Conservation (phyloP, 2,329 filamentous ascomycete genomes). For the Diaporthe sp. region DNA sequence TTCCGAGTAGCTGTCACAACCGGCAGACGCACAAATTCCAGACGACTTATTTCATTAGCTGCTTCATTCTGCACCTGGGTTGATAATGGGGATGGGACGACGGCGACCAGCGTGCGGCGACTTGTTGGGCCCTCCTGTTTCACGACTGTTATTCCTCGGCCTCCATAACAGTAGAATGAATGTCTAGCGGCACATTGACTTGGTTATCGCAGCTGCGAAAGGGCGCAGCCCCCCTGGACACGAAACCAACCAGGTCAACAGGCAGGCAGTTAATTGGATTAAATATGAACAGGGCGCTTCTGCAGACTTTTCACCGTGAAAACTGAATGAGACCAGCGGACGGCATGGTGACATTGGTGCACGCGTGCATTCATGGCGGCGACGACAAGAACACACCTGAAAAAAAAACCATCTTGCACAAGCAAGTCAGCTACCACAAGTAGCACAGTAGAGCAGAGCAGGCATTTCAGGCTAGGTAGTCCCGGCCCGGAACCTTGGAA, state of each 20-base stretch:
- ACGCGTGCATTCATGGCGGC: neutral
- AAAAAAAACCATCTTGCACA: slow-evolving; percentile 19
- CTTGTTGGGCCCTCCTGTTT: slow-evolving; percentile 28
- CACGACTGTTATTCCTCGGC: slow-evolving; percentile 1
- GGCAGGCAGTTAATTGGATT: neutral
- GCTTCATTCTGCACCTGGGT: slow-evolving; percentile 17
- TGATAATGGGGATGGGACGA: neutral
- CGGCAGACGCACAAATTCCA: slow-evolving; percentile 8
- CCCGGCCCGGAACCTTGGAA: slow-evolving; percentile 23
- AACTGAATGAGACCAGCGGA: neutral
- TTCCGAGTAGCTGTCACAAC: slow-evolving; percentile 31
- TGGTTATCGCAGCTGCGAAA: neutral
- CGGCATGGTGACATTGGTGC: slow-evolving; percentile 9
- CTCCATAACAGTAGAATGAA: neutral
- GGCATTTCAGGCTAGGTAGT: slow-evolving; percentile 11
- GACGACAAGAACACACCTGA: neutral
- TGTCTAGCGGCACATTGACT: neutral
- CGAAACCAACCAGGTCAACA: neutral
- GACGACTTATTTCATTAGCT: slow-evolving; percentile 14
- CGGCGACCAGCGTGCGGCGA: neutral
- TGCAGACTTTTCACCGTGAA: neutral
- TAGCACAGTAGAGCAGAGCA: neutral
- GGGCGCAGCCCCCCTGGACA: neutral
- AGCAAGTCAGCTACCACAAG: neutral
- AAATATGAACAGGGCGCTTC: neutral